These are phyloP conservation scores for Wickerhamiella musiphila DNA, from an alignment of 805 yeast genomes.

Conservation along the genomic window DNA sequence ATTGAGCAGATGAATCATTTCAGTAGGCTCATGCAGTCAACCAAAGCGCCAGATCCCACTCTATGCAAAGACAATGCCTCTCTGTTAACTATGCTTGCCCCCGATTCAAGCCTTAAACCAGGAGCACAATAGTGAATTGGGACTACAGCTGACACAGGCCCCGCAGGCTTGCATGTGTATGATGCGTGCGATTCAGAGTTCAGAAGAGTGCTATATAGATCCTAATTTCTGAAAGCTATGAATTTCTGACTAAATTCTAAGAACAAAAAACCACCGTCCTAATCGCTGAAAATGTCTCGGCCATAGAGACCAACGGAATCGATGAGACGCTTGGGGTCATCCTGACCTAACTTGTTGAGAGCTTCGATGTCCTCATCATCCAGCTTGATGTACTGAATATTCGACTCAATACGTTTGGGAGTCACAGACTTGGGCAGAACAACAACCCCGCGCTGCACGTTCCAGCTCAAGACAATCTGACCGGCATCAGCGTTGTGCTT, in stretches of 20 bases:
- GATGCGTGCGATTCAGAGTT: background rate
- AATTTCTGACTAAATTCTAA: too few species aligned
- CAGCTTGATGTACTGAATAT: constrained; percentile 26
- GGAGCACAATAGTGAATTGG: background rate
- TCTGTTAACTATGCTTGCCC: too few species aligned
- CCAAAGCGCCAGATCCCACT: too few species aligned
- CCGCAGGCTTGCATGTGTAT: background rate
- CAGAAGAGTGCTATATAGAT: background rate
- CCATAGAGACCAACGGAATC: constrained; percentile 7
- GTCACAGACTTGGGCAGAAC: constrained; percentile 59
- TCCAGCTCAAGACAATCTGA: constrained; percentile 46
- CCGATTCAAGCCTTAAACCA: too few species aligned
- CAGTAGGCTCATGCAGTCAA: too few species aligned
- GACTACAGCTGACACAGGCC: background rate
- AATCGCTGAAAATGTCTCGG: constrained; percentile 9
- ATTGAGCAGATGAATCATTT: too few species aligned
- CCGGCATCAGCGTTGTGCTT: constrained; percentile 37
- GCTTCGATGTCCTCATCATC: constrained; percentile 25
- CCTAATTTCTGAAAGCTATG: too few species aligned
- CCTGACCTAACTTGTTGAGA: constrained; percentile 19
- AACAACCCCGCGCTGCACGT: constrained; percentile 41
- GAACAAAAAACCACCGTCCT: too few species aligned
- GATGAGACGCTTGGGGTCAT: constrained; percentile 8
- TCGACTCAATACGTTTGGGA: constrained; percentile 36
- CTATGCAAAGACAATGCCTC: too few species aligned